Evolutionary conservation across 2,329 filamentous ascomycete genomes (phyloP), one percentile per base, ranked within the genome.

Genomic region (Aspergillus sp.): DNA sequence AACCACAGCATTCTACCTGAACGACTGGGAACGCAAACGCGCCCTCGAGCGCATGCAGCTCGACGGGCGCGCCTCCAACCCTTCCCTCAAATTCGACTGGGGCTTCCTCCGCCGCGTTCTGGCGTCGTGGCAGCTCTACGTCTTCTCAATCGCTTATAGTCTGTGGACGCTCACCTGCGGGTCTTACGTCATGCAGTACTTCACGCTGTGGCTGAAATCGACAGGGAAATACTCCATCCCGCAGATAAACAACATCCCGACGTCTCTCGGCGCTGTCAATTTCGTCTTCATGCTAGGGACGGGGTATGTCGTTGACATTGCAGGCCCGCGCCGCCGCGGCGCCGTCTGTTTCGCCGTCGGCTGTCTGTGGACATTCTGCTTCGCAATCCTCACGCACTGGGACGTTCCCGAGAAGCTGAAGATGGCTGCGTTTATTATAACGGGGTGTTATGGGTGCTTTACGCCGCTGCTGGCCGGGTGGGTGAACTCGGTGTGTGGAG

Each of bases 311-410:
- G 35, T 52, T 1, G 49, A 52, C 23, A 24, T 52, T 2, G 24
- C 43, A 2, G 49, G 49, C 6, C 45, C 45, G 8, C 24, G 17
- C 2, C 9, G 27, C 2, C 23, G 45, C 14, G 45, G 45, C 15
- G 27, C 19, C 7, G 6, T 52, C 4, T 52, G 49, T 17, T 37
- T 37, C 15, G 49, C 33, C 8, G 35, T 52, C 7, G 49, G 49
- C 14, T 41, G 49, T 52, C 39, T 52, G 2, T 52, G 31, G 49
- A 52, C 19, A 11, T 52, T 52, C 35, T 52, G 49, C 49, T 52
- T 23, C 17, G 49, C 49, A 14, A 12, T 52, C 7, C 31, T 52
- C 14, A 37, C 35, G 35, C 24, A 15, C 24, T 52, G 49, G 49
- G 49, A 52, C 24, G 49, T 52, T 4, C n/a, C 49, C 2, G 49